Conservation (phyloP, 352 stramenopile species). For the Phytopythium oedochilum region DNA sequence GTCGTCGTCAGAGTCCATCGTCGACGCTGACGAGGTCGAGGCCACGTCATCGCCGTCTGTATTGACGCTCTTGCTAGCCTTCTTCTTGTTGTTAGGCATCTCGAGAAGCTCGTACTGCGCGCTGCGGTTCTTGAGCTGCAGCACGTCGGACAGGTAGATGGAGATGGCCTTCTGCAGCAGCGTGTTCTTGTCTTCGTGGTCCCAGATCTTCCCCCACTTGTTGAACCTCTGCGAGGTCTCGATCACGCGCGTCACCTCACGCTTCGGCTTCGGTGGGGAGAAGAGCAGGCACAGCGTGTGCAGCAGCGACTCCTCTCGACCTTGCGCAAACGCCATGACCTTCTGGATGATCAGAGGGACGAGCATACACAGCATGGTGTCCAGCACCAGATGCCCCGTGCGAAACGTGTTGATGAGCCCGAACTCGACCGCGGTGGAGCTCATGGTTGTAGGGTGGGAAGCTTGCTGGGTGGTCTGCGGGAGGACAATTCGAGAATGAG, state of each 20-base stretch:
- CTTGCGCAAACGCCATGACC: no score
- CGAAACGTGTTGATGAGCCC: no score
- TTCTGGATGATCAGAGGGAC: no score
- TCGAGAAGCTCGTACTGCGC: conserved; percentile 47
- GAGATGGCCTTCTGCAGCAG: conserved; percentile 55
- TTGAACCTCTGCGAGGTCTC: conserved; percentile 37
- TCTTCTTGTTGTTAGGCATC: no score
- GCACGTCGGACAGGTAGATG: conserved; percentile 32
- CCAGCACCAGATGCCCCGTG: no score
- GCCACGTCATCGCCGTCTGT: conserved; percentile 13
- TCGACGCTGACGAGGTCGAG: no score
- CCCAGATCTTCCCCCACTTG: conserved; percentile 27
- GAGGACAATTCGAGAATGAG: not conserved
- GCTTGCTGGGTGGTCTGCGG: not conserved
- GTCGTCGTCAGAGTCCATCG: no score
- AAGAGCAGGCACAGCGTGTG: no score
- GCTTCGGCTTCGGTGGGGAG: conserved; percentile 45
- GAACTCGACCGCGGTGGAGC: conserved; percentile 44
- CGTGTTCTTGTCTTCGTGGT: conserved; percentile 39
- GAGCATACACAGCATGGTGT: no score
- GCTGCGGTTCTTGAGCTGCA: conserved; percentile 33
- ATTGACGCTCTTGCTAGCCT: no score
- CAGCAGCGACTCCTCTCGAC: no score
- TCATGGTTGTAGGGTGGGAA: conserved; percentile 7
- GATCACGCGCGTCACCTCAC: conserved; percentile 24